Evolutionary conservation across 1,284 basidiomycete species (phyloP).

Genomic region (Ustilago esculenta): DNA sequence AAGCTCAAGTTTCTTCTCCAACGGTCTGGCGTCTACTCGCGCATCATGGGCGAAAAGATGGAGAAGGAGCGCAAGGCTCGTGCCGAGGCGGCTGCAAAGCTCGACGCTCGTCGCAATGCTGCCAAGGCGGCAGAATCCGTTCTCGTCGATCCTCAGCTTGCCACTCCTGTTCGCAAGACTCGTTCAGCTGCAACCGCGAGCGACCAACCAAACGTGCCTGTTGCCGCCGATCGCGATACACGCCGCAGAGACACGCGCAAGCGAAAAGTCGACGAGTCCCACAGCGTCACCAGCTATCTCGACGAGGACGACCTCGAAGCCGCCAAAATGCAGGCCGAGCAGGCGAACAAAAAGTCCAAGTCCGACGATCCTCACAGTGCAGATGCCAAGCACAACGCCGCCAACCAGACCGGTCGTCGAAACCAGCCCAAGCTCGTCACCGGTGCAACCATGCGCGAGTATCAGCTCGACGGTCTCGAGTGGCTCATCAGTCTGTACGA

Average conservation of each 20-base stretch:
- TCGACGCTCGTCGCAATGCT: conserved; percentile 26
- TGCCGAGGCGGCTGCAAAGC: conserved; percentile 35
- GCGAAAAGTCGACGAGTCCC: conserved; percentile 34
- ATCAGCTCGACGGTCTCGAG: conserved; percentile 92
- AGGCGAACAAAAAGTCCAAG: conserved; percentile 53
- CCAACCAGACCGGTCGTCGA: conserved; percentile 32
- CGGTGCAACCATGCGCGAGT: conserved; percentile 84
- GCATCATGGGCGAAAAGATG: conserved; percentile 66
- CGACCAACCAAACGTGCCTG: conserved; percentile 20
- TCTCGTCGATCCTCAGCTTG: conserved; percentile 19
- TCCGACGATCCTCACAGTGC: conserved; percentile 74
- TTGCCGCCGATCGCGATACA: conserved; percentile 11
- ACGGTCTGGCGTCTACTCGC: conserved; percentile 59
- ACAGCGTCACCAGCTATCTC: conserved; percentile 50
- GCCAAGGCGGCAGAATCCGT: conserved; percentile 6
- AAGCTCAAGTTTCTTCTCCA: conserved; percentile 62
- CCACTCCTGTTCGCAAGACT: conserved; percentile 31
- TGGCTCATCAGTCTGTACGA: conserved; percentile 95
- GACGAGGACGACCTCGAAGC: conserved; percentile 50
- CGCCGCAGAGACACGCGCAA: conserved; percentile 36
- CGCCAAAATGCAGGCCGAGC: conserved; percentile 32
- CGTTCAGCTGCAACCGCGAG: conserved; percentile 18
- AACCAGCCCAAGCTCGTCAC: conserved; percentile 81
- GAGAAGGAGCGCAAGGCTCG: conserved; percentile 44
- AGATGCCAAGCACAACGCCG: conserved; percentile 52